Evolutionary conservation across 2,329 filamentous ascomycete genomes (phyloP), one percentile per base, ranked within the genome.

Genomic region (Pseudogymnoascus pannorum): DNA sequence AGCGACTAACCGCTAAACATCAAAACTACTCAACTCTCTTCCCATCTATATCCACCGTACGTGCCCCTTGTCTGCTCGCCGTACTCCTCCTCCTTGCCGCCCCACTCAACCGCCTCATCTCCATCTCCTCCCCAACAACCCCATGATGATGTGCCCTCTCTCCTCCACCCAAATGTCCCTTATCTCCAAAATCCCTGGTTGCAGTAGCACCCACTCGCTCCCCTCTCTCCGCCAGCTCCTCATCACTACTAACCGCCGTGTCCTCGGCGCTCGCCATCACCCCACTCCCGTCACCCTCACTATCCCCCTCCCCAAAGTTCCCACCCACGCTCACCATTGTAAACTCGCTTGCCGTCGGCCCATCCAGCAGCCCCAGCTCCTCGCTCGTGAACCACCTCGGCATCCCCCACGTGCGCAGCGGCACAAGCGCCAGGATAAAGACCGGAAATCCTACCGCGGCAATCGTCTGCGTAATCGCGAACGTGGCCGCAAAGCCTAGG

Each of bases 381-480:
- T 83, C 79, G 0, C 74, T 69, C 0, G 76, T 78, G 66, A 91
- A 87, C 71, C 82, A 78, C 33, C 75, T 75, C 0, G 88, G 88
- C 66, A 92, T 76, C 5, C 91, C 64, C 63, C 84, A 76, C 1
- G 86, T 82, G 7, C 88, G 80, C 2, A 86, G 74, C 0, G 88
- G 88, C 22, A 91, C 86, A 4, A 91, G 77, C 14, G 84, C 73
- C 57, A 91, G 74, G 68, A 92, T 91, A 65, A 91, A 82, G 35
- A 91, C 80, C 7, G 89, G 89, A 66, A 92, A 93, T 0, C 89
- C 89, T 9, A 93, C 89, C 2, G 89, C 89, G 2, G 89, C 89
- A 58, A 92, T 87, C 0, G 89, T 92, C 75, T 93, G 87, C 0
- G 89, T 92, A 68, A 92, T 89, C 63, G 89, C 89, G 72, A 93